Evolutionary conservation across 148 eudicot species (phyloP).

Genomic region (Amaranthus palmeri): DNA sequence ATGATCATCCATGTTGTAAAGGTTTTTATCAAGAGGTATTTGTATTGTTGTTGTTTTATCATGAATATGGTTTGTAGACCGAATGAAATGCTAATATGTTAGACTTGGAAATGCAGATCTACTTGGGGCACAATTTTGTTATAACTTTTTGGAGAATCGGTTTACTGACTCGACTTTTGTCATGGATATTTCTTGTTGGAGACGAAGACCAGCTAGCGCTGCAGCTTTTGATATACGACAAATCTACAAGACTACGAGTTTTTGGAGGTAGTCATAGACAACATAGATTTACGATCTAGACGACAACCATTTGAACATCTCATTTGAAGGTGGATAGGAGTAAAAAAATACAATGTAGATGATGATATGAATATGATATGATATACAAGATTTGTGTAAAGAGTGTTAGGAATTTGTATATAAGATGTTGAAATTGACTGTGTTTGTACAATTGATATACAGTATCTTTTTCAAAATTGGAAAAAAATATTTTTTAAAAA

Average conservation of each 20-base stretch:
- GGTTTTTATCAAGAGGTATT: too few relatives aligned
- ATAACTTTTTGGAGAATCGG: background rate
- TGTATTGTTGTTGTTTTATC: background rate
- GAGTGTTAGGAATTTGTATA: too few relatives aligned
- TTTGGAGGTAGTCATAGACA: conserved; percentile 5
- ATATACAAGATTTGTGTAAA: too few relatives aligned
- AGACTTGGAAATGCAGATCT: conserved; percentile 15
- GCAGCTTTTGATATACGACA: background rate
- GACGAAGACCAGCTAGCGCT: background rate
- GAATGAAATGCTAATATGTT: background rate
- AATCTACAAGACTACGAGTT: background rate
- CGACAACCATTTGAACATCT: background rate
- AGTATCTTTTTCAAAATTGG: too few relatives aligned
- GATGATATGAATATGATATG: too few relatives aligned
- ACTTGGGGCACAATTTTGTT: conserved; percentile 10
- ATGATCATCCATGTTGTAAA: background rate
- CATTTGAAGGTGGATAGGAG: background rate
- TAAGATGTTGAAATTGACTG: too few relatives aligned
- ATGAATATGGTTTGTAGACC: background rate
- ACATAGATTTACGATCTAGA: too few relatives aligned
- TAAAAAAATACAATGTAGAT: too few relatives aligned
- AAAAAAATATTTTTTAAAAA: too few relatives aligned
- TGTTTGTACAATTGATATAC: too few relatives aligned
- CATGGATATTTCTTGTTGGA: background rate
- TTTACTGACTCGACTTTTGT: conserved; percentile 2